Evolutionary conservation across 306 rosid genomes (phyloP).

Genomic region (Citrullus mucosospermus): DNA sequence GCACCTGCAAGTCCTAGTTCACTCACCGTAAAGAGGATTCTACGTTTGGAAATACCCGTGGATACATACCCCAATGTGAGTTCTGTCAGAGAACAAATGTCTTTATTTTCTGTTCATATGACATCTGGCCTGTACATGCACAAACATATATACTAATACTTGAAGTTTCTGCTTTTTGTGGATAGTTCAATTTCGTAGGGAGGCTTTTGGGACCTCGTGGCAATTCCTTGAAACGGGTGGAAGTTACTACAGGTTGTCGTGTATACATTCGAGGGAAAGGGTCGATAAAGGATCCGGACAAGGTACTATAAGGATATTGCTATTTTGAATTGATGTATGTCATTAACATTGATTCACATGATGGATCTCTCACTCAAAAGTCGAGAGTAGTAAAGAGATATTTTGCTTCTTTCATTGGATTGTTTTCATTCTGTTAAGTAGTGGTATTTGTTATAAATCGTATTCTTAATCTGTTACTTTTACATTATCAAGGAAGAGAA

Average conservation of each 20-base stretch:
- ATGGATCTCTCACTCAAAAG: background rate
- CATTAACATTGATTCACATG: background rate
- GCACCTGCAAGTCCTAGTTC: slow-evolving; percentile 97
- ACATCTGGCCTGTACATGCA: background rate
- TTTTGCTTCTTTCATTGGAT: background rate
- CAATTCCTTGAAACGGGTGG: slow-evolving; percentile 89
- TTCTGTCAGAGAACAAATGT: background rate
- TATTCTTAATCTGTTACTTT: slow-evolving; percentile 2
- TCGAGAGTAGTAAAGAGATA: background rate
- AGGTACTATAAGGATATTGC: slow-evolving; percentile 28
- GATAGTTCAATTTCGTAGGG: slow-evolving; percentile 91
- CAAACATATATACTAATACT: background rate
- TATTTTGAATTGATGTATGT: slow-evolving; percentile 1
- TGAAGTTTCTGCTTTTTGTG: slow-evolving; percentile 16
- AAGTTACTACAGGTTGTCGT: slow-evolving; percentile 92
- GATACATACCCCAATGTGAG: slow-evolving; percentile 88
- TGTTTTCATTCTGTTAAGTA: background rate
- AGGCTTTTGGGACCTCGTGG: slow-evolving; percentile 96
- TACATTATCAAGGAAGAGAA: slow-evolving; percentile 67
- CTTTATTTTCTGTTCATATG: background rate
- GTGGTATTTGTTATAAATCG: background rate
- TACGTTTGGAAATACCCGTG: slow-evolving; percentile 91
- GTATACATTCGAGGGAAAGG: slow-evolving; percentile 92
- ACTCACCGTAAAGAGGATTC: slow-evolving; percentile 78
- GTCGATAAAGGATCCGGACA: slow-evolving; percentile 87